Percentiles rank a stretch among this genome's conserved stretches.
These are phyloP conservation scores for Neostapfia colusana DNA, from an alignment of 176 grass and related monocot species.

Conservation along the genomic window DNA sequence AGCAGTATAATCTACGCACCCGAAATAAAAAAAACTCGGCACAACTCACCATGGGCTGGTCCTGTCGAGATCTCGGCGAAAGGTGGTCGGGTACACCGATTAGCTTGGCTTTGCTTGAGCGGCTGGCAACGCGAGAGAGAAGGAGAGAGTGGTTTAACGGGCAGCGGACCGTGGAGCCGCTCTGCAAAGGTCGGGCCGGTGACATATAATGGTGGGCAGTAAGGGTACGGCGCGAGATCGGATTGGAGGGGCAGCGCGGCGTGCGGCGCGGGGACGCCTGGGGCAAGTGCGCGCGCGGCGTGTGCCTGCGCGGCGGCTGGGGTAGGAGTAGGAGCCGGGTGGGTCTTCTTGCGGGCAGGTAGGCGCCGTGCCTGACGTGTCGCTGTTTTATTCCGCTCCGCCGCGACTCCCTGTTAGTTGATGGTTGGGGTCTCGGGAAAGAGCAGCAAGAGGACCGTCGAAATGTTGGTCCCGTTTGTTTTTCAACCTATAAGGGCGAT, in stretches of 20 bases:
- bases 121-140: constrained; percentile 38
- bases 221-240: background rate
- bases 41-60: constrained; percentile 44
- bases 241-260: background rate
- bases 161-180: constrained; percentile 33
- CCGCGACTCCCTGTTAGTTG: too few relatives aligned
- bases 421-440: background rate
- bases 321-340: background rate
- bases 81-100: constrained; percentile 14
- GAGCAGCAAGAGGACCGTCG: background rate
- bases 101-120: constrained; percentile 22
- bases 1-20: constrained; percentile 7
- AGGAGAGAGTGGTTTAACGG: constrained; percentile 5
- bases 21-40: constrained; percentile 28
- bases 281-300: constrained; percentile 7
- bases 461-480: too few relatives aligned
- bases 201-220: constrained; percentile 38
- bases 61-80: constrained; percentile 47
- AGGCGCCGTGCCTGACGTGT: constrained; percentile 39
- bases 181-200: constrained; percentile 51
- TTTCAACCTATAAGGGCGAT: too few relatives aligned
- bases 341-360: constrained; percentile 33
- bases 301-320: constrained; percentile 7
- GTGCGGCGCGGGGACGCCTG: constrained; percentile 47
- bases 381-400: background rate